These are phyloP conservation scores for Jaltomata sinuosa DNA, from an alignment of 257 asterid genomes.

Conservation along the genomic window DNA sequence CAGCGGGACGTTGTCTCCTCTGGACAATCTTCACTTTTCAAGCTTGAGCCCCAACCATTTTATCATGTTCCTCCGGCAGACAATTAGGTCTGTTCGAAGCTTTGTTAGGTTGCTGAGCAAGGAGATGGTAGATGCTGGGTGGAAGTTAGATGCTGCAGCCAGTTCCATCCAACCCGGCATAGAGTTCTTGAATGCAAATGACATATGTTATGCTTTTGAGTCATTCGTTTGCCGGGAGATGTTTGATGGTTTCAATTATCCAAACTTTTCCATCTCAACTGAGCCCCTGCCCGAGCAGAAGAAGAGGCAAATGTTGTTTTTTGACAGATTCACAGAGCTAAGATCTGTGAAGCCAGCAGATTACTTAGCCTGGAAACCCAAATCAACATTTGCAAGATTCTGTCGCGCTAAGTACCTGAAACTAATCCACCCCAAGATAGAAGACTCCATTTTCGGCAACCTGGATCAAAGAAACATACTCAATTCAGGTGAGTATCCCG, in stretches of 20 bases:
- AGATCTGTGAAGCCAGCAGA: constrained; percentile 43
- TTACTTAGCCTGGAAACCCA: constrained; percentile 65
- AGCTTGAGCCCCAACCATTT: constrained; percentile 49
- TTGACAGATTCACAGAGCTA: constrained; percentile 45
- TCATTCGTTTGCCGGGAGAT: constrained; percentile 62
- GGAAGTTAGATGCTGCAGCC: constrained; percentile 75
- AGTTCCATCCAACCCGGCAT: constrained; percentile 44
- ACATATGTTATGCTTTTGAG: constrained; percentile 57
- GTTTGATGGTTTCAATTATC: constrained; percentile 59
- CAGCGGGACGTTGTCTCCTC: constrained; percentile 32
- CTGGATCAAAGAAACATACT: constrained; percentile 35
- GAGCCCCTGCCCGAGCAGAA: constrained; percentile 10
- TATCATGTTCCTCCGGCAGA: constrained; percentile 22
- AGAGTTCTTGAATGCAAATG: constrained; percentile 36
- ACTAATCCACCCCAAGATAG: constrained; percentile 61
- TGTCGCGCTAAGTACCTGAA: constrained; percentile 44
- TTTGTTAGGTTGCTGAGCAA: constrained; percentile 45
- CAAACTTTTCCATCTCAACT: constrained; percentile 28
- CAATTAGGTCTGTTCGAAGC: constrained; percentile 45
- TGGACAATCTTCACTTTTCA: constrained; percentile 24
- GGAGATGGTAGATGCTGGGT: constrained; percentile 60
- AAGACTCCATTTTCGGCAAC: constrained; percentile 50
- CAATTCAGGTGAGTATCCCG: constrained; percentile 46
- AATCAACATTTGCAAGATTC: constrained; percentile 50
- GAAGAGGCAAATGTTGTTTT: constrained; percentile 15